Conservation (phyloP, 2,329 filamentous ascomycete species). For the Lasiodiplodia gonubiensis region DNA sequence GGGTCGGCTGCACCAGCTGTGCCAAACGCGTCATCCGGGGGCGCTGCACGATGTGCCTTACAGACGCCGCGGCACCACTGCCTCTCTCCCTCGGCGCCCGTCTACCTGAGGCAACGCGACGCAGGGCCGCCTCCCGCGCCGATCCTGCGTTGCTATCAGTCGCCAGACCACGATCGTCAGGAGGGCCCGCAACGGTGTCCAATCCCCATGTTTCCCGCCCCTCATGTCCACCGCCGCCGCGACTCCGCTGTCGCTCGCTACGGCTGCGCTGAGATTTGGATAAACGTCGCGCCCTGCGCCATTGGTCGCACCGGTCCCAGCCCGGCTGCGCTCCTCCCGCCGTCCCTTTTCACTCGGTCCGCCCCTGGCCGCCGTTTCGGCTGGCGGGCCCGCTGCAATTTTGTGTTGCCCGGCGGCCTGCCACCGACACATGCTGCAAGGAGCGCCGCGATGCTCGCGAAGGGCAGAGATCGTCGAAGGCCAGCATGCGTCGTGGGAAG, state of each 20-base stretch:
- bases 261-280: constrained; percentile 21
- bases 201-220: constrained; percentile 26
- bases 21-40: constrained; percentile 11
- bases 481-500: constrained; percentile 5
- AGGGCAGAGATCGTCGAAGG: constrained; percentile 1
- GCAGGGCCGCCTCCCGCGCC: constrained; percentile 24
- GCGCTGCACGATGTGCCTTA: constrained; percentile 4
- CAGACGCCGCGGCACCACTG: constrained; percentile 19
- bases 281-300: constrained; percentile 17
- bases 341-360: constrained; percentile 22
- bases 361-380: constrained; percentile 24
- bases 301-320: constrained; percentile 6
- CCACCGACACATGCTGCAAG: constrained; percentile 14
- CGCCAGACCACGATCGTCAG: constrained; percentile 21
- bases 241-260: constrained; percentile 11
- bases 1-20: constrained; percentile 8
- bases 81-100: neutral
- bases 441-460: constrained; percentile 2
- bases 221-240: constrained; percentile 11
- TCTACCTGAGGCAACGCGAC: constrained; percentile 21
- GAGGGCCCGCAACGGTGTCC: constrained; percentile 7
- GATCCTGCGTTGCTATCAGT: constrained; percentile 8
- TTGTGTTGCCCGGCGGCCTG: constrained; percentile 3
- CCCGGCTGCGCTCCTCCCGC: constrained; percentile 13
- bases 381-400: constrained; percentile 24